These are phyloP conservation scores for Dactylis glomerata DNA, from an alignment of 176 grass and related monocot genomes.

Conservation along the genomic window DNA sequence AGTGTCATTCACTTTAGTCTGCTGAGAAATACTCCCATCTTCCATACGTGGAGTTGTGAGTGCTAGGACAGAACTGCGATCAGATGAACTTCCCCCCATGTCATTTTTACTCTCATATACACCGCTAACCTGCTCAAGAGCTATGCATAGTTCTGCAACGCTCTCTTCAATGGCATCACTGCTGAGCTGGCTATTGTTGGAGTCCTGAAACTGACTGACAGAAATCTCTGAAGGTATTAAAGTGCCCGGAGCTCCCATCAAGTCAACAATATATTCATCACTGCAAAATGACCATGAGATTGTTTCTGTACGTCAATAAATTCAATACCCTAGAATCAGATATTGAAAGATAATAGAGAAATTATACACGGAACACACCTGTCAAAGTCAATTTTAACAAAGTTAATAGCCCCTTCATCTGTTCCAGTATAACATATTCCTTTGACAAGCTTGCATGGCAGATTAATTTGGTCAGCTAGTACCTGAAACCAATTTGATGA, in stretches of 20 bases:
- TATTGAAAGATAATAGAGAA: conserved; percentile 22
- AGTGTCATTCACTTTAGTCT: conserved; percentile 55
- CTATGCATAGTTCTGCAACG: conserved; percentile 65
- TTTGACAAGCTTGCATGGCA: conserved; percentile 97
- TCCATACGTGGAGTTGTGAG: conserved; percentile 38
- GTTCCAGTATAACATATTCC: conserved; percentile 89
- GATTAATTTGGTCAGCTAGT: conserved; percentile 84
- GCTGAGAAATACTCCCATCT: conserved; percentile 42
- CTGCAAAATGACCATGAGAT: conserved; percentile 29
- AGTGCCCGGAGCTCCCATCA: conserved; percentile 95
- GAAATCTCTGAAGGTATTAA: conserved; percentile 95
- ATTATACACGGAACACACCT: conserved; percentile 46
- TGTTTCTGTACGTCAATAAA: background rate
- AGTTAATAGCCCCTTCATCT: conserved; percentile 96
- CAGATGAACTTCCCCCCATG: conserved; percentile 43
- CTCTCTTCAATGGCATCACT: conserved; percentile 68
- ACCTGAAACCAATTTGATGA: conserved; percentile 60
- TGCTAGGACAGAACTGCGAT: conserved; percentile 27
- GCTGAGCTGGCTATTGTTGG: conserved; percentile 59
- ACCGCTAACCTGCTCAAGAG: conserved; percentile 51
- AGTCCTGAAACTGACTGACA: conserved; percentile 64
- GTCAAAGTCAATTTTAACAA: conserved; percentile 88
- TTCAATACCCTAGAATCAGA: conserved; percentile 11
- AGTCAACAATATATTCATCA: conserved; percentile 93
- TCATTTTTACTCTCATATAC: conserved; percentile 47